Conservation (phyloP, 768 basidiomycete genomes). For the Chalciporus pseudorubinellus region DNA sequence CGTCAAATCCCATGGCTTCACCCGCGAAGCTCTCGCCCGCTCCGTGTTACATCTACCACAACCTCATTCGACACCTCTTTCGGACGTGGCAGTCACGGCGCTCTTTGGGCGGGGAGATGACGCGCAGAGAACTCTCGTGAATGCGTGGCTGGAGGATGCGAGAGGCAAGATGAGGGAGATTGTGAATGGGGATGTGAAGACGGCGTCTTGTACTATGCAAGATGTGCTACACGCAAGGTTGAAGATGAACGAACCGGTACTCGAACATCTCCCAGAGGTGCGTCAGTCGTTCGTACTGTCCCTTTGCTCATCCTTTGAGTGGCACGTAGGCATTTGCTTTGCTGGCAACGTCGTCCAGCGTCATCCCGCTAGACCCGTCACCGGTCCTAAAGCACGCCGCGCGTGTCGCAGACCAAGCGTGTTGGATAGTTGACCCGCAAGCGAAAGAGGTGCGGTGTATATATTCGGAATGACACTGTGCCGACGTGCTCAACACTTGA, state of each 20-base stretch:
- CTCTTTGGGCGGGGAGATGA: constrained; percentile 71
- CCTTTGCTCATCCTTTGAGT: neutral
- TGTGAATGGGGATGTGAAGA: neutral
- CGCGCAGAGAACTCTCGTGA: constrained; percentile 60
- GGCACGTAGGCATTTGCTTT: constrained; percentile 69
- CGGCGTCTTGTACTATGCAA: constrained; percentile 36
- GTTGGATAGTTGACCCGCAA: constrained; percentile 51
- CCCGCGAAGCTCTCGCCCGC: constrained; percentile 62
- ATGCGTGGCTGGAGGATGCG: constrained; percentile 75
- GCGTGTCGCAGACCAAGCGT: constrained; percentile 68
- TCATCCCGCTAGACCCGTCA: constrained; percentile 54
- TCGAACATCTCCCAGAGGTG: constrained; percentile 68
- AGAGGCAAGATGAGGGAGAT: constrained; percentile 44
- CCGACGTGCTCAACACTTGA: neutral
- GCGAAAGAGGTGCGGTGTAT: constrained; percentile 51
- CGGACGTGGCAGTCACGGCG: constrained; percentile 66
- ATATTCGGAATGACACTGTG: neutral
- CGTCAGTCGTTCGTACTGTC: constrained; percentile 11
- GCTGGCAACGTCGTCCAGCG: constrained; percentile 50
- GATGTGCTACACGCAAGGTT: constrained; percentile 57
- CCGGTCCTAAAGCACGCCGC: constrained; percentile 62
- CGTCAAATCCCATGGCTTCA: constrained; percentile 68
- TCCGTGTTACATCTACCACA: constrained; percentile 56
- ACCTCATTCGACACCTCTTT: constrained; percentile 56
- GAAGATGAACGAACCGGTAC: constrained; percentile 63